Evolutionary conservation across 2,329 filamentous ascomycete genomes (phyloP), one percentile per base, ranked within the genome.

Genomic region (Dactylellina leptospora): DNA sequence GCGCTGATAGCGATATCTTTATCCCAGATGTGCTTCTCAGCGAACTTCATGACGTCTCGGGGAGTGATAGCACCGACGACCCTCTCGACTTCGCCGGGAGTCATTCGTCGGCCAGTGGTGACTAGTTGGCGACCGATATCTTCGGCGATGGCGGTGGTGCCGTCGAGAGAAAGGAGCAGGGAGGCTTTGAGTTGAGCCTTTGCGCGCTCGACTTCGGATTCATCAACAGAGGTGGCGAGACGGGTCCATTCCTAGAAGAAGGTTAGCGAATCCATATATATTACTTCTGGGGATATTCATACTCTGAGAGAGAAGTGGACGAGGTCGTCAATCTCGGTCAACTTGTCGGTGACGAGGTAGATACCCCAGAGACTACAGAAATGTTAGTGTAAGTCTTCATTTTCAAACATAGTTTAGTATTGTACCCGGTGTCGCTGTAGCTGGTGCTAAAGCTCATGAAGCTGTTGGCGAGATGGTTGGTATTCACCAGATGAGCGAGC

Each of bases 401-500:
- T 16, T 11, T 3, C 10, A 18, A 27, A 54, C 45, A 40, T 4
- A 44, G n/a, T 16, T 23, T 40, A 44, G 55, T 81, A 88, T 82
- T n/a, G 18, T 87, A 96, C 92, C 93, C 95, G 81, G 95, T 99
- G 82, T 99, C 95, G 80, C 93, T 97, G 85, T 99, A 99, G 86
- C 92, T 96, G 77, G 95, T 99, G 76, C 93, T 97, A 85, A 99
- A 99, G 85, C 91, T 96, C 96, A 99, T 99, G 87, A 97, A 99
- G 87, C 93, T 97, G 85, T 96, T 99, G 82, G 95, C 95, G 74
- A 99, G 87, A 81, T 93, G 89, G 84, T 97, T 88, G 83, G 96
- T 89, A 86, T 96, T 91, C 77, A 99, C 89, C 79, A 95, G 92
- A 76, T 90, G 88, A 85, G 92, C 96, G 78, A 99, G 91, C 87